Evolutionary conservation across 2,329 filamentous ascomycete genomes (phyloP).

Genomic region (Penicillium sp.): DNA sequence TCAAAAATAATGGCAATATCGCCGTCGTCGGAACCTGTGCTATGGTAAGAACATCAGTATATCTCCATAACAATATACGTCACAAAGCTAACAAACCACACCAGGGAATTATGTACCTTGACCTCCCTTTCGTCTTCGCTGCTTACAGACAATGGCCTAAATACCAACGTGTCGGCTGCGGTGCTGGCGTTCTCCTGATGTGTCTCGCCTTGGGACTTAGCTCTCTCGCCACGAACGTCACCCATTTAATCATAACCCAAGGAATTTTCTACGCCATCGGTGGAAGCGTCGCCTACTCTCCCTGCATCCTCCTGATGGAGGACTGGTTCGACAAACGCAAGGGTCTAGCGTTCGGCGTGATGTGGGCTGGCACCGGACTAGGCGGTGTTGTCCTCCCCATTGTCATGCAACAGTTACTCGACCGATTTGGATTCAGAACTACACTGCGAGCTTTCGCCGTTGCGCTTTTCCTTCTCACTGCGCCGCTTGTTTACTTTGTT

Average conservation of each 20-base stretch:
- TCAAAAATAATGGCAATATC: slow-evolving; percentile 15
- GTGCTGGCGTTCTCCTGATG: slow-evolving; percentile 2
- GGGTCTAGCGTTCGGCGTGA: slow-evolving; percentile 43
- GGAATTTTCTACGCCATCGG: slow-evolving; percentile 7
- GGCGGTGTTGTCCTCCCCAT: slow-evolving; percentile 47
- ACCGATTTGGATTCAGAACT: slow-evolving; percentile 43
- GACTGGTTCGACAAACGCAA: slow-evolving; percentile 23
- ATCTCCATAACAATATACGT: neutral
- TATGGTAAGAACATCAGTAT: slow-evolving; percentile 2
- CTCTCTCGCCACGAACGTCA: slow-evolving; percentile 7
- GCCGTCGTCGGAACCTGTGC: slow-evolving; percentile 26
- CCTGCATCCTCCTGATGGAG: slow-evolving; percentile 7
- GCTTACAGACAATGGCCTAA: slow-evolving; percentile 3
- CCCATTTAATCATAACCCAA: slow-evolving; percentile 9
- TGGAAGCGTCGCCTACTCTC: slow-evolving; percentile 6
- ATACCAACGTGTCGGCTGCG: slow-evolving; percentile 3
- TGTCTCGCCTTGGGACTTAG: slow-evolving; percentile 8
- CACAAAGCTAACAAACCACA: neutral
- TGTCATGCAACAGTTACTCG: slow-evolving; percentile 42
- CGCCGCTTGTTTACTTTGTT: slow-evolving; percentile 41
- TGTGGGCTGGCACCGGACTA: slow-evolving; percentile 36
- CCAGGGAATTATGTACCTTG: slow-evolving; percentile 9
- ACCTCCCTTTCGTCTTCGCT: slow-evolving; percentile 5
- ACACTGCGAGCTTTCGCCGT: slow-evolving; percentile 43
- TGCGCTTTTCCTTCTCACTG: slow-evolving; percentile 37